Conservation (phyloP, 2,329 filamentous ascomycete species). For the Cladophialophora psammophila region DNA sequence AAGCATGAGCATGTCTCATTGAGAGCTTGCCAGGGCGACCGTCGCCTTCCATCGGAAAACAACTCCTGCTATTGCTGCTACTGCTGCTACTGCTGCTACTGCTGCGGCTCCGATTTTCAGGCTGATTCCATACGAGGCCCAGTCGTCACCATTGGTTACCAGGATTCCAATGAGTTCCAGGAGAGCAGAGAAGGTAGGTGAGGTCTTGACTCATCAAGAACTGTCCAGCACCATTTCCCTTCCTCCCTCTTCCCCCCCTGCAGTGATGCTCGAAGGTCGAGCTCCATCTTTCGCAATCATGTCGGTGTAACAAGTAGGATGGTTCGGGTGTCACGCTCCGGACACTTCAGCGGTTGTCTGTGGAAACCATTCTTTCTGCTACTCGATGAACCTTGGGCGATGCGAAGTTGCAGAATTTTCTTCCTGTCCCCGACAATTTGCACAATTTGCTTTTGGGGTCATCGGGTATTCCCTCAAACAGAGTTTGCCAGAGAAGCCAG, state of each 20-base stretch:
- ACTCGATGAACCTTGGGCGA: neutral
- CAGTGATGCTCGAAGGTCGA: neutral
- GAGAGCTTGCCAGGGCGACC: constrained; percentile 5
- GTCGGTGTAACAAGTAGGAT: neutral
- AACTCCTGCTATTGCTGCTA: neutral
- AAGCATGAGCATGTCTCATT: neutral
- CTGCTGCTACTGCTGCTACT: too few species aligned
- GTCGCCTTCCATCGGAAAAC: constrained; percentile 9
- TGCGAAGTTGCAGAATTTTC: neutral
- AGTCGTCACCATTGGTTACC: neutral
- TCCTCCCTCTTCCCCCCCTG: neutral
- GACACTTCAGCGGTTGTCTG: neutral
- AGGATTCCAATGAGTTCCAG: neutral
- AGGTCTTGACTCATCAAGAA: neutral
- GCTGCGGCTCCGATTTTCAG: neutral
- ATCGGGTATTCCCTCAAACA: constrained; percentile 9
- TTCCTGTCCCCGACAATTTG: neutral
- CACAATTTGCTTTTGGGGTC: neutral
- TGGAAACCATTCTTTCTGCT: neutral
- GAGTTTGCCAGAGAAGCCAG: neutral
- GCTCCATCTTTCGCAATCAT: neutral
- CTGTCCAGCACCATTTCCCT: neutral
- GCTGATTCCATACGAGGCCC: neutral
- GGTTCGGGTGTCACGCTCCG: neutral
- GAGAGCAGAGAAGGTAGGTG: neutral